These are phyloP conservation scores for Rhizopogon parksii DNA, from an alignment of 1,284 basidiomycete species.

Conservation along the genomic window DNA sequence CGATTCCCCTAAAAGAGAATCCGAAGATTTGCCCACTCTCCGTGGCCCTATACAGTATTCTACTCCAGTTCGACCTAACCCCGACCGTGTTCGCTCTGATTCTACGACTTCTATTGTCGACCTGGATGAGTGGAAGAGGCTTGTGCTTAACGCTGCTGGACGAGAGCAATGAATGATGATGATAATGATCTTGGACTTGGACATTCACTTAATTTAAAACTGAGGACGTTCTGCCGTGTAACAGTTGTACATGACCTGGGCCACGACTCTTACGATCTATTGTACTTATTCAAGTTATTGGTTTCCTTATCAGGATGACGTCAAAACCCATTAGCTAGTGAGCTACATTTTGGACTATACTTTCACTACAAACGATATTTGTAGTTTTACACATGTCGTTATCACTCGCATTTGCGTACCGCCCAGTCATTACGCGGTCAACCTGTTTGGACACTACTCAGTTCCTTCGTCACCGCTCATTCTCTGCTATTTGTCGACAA, in stretches of 20 bases:
- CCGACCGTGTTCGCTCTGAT: slow-evolving; percentile 2
- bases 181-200: not conserved
- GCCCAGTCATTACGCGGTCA: not conserved
- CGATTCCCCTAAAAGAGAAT: not conserved
- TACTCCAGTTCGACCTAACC: not conserved
- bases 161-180: not conserved
- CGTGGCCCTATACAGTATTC: not conserved
- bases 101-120: slow-evolving; percentile 8
- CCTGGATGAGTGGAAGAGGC: slow-evolving; percentile 11
- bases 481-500: not conserved
- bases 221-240: too few species aligned
- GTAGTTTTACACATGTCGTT: not conserved
- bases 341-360: too few species aligned
- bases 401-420: not conserved
- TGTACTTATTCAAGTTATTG: too few species aligned
- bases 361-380: not conserved
- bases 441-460: not conserved
- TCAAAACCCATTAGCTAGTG: not conserved
- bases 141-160: slow-evolving; percentile 12
- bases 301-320: not conserved
- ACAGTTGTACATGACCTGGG: not conserved
- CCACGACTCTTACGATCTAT: too few species aligned
- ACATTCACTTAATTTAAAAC: not conserved
- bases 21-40: slow-evolving; percentile 2
- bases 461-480: not conserved